phyloP scores from a whole-genome alignment of 495 filamentous ascomycete genomes.

The Hypoxylon lenormandii region DNA sequence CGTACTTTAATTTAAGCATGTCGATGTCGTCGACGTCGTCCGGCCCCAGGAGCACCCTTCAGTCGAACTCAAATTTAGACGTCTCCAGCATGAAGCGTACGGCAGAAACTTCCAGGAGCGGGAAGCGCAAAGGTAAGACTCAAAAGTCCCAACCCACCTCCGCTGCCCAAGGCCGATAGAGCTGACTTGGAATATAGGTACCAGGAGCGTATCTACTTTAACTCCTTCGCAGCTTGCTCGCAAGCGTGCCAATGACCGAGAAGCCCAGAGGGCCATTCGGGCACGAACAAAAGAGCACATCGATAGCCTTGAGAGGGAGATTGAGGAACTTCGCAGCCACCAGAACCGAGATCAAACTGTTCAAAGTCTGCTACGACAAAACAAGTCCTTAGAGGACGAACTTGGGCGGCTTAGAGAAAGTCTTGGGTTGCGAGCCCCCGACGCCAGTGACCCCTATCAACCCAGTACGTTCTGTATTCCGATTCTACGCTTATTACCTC shows the following conservation, averaged over 20 bases:
- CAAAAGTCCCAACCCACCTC: constrained; percentile 1
- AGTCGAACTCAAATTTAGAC: background rate
- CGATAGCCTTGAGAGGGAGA: constrained; percentile 75
- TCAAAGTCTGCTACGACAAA: constrained; percentile 52
- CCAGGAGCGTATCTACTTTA: constrained; percentile 76
- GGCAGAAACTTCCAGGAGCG: constrained; percentile 47
- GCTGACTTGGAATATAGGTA: constrained; percentile 55
- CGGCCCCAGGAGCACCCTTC: background rate
- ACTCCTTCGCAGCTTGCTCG: constrained; percentile 77
- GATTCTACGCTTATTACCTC: background rate
- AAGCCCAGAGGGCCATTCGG: constrained; percentile 87
- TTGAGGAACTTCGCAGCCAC: constrained; percentile 66
- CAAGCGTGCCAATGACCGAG: constrained; percentile 89
- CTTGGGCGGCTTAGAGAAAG: constrained; percentile 48
- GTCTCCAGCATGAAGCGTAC: constrained; percentile 29
- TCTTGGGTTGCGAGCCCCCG: constrained; percentile 38
- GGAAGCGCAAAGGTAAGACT: constrained; percentile 55
- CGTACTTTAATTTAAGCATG: constrained; percentile 1
- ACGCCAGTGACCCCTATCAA: constrained; percentile 31
- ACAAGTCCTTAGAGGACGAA: constrained; percentile 57
- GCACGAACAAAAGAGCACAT: constrained; percentile 85
- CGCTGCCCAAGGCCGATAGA: background rate
- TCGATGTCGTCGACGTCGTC: background rate
- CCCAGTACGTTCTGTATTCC: constrained; percentile 9
- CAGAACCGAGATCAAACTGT: constrained; percentile 54